phyloP scores from a whole-genome alignment of 345 rosid species.

The Leavenworthia alabamica region DNA sequence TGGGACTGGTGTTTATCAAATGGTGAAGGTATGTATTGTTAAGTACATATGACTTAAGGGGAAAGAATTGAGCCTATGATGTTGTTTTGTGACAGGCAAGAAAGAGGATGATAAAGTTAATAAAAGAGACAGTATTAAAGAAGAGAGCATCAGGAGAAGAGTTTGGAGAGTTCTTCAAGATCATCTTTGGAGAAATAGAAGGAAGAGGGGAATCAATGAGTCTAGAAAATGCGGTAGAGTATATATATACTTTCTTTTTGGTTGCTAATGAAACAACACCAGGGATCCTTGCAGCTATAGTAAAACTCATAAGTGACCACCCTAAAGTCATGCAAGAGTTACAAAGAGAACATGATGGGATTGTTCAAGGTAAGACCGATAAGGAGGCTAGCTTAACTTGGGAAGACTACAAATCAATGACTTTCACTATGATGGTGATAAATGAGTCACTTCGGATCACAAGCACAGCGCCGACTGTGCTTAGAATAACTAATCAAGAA shows the following conservation, averaged over 20 bases:
- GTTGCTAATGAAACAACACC: conserved; percentile 24
- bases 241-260: conserved; percentile 17
- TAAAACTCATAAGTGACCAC: conserved; percentile 14
- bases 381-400: conserved; percentile 37
- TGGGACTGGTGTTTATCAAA: conserved; percentile 11
- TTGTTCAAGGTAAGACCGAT: conserved; percentile 11
- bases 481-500: conserved; percentile 11
- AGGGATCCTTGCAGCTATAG: conserved; percentile 3
- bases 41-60: not conserved
- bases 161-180: conserved; percentile 12
- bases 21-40: conserved; percentile 6
- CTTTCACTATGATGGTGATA: conserved; percentile 51
- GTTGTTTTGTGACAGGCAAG: conserved; percentile 3
- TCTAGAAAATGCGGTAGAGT: conserved; percentile 9
- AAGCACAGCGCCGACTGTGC: conserved; percentile 15
- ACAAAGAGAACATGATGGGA: conserved; percentile 46
- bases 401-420: conserved; percentile 70
- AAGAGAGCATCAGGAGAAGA: conserved; percentile 23
- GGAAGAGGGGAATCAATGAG: not conserved
- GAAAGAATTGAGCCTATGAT: not conserved
- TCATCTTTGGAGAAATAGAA: conserved; percentile 1
- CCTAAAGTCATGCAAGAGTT: conserved; percentile 21
- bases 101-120: conserved; percentile 4
- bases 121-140: conserved; percentile 13
- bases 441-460: conserved; percentile 26